Percentiles rank a stretch among this genome's conserved stretches.
These are phyloP conservation scores for Penstemon davidsonii DNA, from an alignment of 257 asterid genomes.

Conservation along the genomic window DNA sequence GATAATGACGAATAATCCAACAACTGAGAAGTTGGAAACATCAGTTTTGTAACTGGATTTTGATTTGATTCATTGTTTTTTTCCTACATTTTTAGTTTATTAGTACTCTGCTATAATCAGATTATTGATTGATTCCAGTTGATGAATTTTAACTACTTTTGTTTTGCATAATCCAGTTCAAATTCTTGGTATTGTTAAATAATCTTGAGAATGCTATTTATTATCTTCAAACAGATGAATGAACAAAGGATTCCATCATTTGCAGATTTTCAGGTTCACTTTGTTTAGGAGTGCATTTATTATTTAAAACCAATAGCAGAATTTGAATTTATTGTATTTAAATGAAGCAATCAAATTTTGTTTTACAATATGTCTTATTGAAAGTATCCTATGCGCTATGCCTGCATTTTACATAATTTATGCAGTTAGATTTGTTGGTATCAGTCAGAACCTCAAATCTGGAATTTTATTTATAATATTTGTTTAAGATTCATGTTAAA, in stretches of 20 bases:
- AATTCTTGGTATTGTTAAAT: not conserved
- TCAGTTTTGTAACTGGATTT: slow-evolving; percentile 14
- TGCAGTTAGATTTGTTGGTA: too few species aligned
- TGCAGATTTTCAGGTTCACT: not conserved
- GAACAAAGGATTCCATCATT: not conserved
- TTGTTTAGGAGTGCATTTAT: too few species aligned
- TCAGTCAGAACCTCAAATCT: too few species aligned
- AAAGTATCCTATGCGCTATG: too few species aligned
- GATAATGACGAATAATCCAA: slow-evolving; percentile 20
- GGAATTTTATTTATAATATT: too few species aligned
- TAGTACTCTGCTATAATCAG: too few species aligned
- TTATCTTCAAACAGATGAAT: not conserved
- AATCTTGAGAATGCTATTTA: not conserved
- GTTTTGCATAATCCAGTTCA: not conserved
- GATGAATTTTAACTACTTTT: not conserved
- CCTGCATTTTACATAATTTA: too few species aligned
- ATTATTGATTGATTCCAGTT: not conserved
- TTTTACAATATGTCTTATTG: too few species aligned
- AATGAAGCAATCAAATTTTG: too few species aligned
- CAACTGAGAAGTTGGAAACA: slow-evolving; percentile 15
- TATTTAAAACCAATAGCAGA: too few species aligned
- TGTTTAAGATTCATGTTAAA: too few species aligned
- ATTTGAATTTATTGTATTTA: too few species aligned
- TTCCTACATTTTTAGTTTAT: not conserved
- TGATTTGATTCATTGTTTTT: slow-evolving; percentile 22